phyloP scores from a whole-genome alignment of 2,329 filamentous ascomycete species.

The Alternaria burnsii region DNA sequence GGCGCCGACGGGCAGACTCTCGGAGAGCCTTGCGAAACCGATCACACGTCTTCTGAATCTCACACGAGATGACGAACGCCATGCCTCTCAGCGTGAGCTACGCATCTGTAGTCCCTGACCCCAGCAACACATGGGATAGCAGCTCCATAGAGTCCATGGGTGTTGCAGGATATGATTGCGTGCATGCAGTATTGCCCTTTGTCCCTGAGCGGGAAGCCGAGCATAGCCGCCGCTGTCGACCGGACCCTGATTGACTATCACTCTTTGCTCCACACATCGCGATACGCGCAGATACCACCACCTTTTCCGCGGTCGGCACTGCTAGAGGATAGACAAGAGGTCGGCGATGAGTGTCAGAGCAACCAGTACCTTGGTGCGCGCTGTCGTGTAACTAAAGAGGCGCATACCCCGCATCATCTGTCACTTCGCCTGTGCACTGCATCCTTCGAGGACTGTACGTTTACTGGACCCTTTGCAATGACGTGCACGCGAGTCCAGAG shows the following conservation, averaged over 20 bases:
- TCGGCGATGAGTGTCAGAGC: background rate
- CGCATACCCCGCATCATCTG: conserved; percentile 33
- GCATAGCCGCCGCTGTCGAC: conserved; percentile 28
- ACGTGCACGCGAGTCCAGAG: conserved; percentile 27
- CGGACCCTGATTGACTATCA: conserved; percentile 11
- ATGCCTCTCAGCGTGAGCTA: conserved; percentile 1
- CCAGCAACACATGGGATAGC: conserved; percentile 14
- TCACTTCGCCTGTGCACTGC: conserved; percentile 21
- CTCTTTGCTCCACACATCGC: conserved; percentile 13
- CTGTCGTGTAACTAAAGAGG: conserved; percentile 19
- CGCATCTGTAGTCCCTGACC: conserved; percentile 9
- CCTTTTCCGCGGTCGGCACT: background rate
- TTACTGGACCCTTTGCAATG: conserved; percentile 19
- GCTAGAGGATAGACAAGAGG: background rate
- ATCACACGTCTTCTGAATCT: background rate
- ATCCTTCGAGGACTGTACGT: conserved; percentile 10
- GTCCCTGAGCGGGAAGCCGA: conserved; percentile 27
- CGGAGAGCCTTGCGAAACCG: conserved; percentile 6
- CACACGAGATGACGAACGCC: conserved; percentile 10
- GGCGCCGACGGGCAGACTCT: conserved; percentile 6
- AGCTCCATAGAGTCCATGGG: conserved; percentile 14
- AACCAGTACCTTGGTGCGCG: conserved; percentile 6
- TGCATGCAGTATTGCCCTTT: conserved; percentile 23
- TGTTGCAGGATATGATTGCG: conserved; percentile 30
- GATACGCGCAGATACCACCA: conserved; percentile 18